Base-by-base conservation (phyloP, 2,329 filamentous ascomycete species). In the Alternaria infectoria region DNA sequence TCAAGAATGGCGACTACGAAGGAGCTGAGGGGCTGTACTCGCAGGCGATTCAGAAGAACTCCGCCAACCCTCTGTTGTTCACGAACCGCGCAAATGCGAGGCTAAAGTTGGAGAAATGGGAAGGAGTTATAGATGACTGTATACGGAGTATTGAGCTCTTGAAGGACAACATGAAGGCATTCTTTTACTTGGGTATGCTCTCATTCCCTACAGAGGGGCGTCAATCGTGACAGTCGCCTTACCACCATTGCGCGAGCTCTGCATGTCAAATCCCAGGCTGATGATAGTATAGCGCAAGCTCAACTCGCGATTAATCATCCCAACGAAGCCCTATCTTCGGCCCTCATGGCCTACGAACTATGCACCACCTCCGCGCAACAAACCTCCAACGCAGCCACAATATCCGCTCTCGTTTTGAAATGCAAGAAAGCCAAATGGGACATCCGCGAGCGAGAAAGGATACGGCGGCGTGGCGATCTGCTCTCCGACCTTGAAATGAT, bases 391-490 rank as follows among this genome's bases (percentile, higher is more conserved):
- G 87, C 95, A 0, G 84, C 87, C 21, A 87, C 89, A 21, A 88
- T 97, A 47, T 93, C 91, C 0, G 84, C 85, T 15, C 87, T 91
- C 15, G 92, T 97, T 0, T 83, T 97, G 21, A 85, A 86, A 61
- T 93, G 92, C 74, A 97, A 96, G 80, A 95, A 95, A 80, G 90
- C 90, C 67, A 88, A 92, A 43, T 98, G 96, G 93, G 91, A 95
- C 36, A 86, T 88, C 11, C 84, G 84, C 68, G 95, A 98, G 78
- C 84, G 83, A 59, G 83, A 84, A 36, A 84, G 91, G 2, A 73
- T 84, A 23, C 84, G 88, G 13, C 84, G 88, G 65, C 83, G 85
- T 19, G 82, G 81, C 6, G 85, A 86, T 30, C 81, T 94, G 3
- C 86, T 93, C 73, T 79, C 77, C 3, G 87, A 93, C 61, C 77